phyloP scores from a whole-genome alignment of 1,284 basidiomycete species.

The Laetiporus sulphureus region DNA sequence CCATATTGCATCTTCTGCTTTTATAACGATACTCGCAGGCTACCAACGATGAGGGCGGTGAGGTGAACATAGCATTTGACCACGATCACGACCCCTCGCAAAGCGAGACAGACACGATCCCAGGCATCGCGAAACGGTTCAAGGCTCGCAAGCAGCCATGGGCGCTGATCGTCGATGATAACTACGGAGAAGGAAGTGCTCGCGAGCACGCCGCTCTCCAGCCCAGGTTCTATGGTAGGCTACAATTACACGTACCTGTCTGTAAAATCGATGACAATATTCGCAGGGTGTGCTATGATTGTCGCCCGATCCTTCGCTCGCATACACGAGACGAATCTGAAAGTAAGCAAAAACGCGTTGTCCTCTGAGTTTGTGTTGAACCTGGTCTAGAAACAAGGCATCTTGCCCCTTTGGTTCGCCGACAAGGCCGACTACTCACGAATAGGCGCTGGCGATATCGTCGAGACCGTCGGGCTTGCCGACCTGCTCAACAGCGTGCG shows the following conservation, averaged over 20 bases:
- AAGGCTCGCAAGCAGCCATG: slow-evolving; percentile 81
- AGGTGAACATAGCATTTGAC: slow-evolving; percentile 87
- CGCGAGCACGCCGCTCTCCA: slow-evolving; percentile 97
- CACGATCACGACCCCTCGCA: slow-evolving; percentile 42
- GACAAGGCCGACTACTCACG: slow-evolving; percentile 79
- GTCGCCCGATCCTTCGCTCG: slow-evolving; percentile 92
- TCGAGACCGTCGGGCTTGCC: slow-evolving; percentile 50
- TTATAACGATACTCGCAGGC: slow-evolving; percentile 42
- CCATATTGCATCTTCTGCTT: neutral
- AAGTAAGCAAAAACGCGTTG: slow-evolving; percentile 52
- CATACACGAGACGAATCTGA: slow-evolving; percentile 97
- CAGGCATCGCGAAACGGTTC: slow-evolving; percentile 82
- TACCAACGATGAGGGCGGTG: slow-evolving; percentile 87
- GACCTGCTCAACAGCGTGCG: slow-evolving; percentile 51
- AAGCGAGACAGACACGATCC: slow-evolving; percentile 74
- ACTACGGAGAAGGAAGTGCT: slow-evolving; percentile 97
- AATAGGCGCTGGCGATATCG: slow-evolving; percentile 74
- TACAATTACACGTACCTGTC: neutral
- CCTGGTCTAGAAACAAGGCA: slow-evolving; percentile 96
- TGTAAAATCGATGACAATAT: neutral
- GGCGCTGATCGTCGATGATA: slow-evolving; percentile 94
- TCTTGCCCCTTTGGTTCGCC: slow-evolving; percentile 88
- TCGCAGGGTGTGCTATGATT: slow-evolving; percentile 72
- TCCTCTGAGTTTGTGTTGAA: too few species aligned
- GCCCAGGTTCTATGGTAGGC: slow-evolving; percentile 87